Evolutionary conservation across 768 basidiomycete species (phyloP).

Genomic region (Symmetrospora coprosmae): DNA sequence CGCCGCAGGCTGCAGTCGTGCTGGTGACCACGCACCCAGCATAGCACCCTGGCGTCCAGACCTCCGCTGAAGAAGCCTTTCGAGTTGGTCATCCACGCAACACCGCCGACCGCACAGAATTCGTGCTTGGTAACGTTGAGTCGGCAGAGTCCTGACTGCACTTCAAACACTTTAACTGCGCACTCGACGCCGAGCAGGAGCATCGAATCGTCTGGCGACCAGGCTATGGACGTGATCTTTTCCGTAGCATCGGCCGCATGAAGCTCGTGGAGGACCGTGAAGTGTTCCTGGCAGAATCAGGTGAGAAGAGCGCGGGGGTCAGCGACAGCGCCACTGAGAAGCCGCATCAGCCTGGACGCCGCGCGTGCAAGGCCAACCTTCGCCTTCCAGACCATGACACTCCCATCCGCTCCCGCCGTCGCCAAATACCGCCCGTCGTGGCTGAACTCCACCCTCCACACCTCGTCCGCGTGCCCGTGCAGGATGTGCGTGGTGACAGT

Average conservation of each 20-base stretch:
- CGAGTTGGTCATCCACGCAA: slow-evolving; percentile 77
- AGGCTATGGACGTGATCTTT: slow-evolving; percentile 66
- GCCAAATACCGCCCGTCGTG: slow-evolving; percentile 72
- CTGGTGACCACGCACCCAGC: slow-evolving; percentile 50
- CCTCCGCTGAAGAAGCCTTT: slow-evolving; percentile 79
- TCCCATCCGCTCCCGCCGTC: slow-evolving; percentile 71
- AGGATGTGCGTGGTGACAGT: slow-evolving; percentile 69
- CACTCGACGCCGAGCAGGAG: slow-evolving; percentile 72
- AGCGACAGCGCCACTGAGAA: no score
- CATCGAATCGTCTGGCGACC: slow-evolving; percentile 78
- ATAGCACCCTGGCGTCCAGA: slow-evolving; percentile 65
- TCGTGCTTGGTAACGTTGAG: slow-evolving; percentile 56
- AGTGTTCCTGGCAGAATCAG: slow-evolving; percentile 43
- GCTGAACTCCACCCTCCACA: slow-evolving; percentile 94
- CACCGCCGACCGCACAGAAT: slow-evolving; percentile 65
- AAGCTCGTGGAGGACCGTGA: slow-evolving; percentile 42
- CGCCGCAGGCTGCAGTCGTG: not conserved
- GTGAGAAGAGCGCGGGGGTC: no score
- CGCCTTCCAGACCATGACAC: slow-evolving; percentile 76
- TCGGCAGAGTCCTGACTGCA: slow-evolving; percentile 55
- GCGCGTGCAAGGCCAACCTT: slow-evolving; percentile 46
- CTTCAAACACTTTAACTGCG: slow-evolving; percentile 75
- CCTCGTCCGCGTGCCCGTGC: slow-evolving; percentile 76
- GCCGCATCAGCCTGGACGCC: slow-evolving; percentile 11
- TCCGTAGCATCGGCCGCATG: slow-evolving; percentile 54